Conservation (phyloP, 768 basidiomycete genomes). For the Ephemerocybe angulata region DNA sequence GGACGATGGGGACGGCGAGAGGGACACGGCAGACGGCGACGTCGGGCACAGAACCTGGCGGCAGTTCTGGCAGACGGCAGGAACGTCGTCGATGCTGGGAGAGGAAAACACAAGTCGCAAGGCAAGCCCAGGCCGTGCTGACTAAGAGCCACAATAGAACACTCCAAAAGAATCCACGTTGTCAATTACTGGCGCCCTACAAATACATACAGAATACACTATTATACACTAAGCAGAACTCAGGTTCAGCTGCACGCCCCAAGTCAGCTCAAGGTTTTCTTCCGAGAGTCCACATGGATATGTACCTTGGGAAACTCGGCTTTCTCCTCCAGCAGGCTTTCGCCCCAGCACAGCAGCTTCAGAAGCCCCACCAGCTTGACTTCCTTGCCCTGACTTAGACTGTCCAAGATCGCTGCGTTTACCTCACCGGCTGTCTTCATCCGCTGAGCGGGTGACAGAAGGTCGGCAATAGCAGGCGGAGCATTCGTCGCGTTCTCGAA, state of each 20-base stretch:
- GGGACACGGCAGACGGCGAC: background rate
- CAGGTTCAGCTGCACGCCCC: conserved; percentile 26
- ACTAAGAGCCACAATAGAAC: conserved; percentile 20
- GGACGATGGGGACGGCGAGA: background rate
- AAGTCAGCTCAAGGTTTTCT: conserved; percentile 13
- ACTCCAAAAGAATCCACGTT: conserved; percentile 22
- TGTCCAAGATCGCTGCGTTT: conserved; percentile 92
- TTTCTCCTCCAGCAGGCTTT: conserved; percentile 69
- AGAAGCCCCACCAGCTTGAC: conserved; percentile 83
- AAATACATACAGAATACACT: conserved; percentile 9
- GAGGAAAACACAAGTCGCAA: conserved; percentile 8
- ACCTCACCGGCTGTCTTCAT: conserved; percentile 95
- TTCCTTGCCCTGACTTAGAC: conserved; percentile 87
- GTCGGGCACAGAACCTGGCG: background rate
- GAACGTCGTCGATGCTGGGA: conserved; percentile 9
- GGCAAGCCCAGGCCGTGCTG: conserved; percentile 23
- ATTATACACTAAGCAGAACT: background rate
- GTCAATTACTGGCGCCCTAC: conserved; percentile 6
- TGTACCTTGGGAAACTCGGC: conserved; percentile 76
- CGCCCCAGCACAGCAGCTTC: conserved; percentile 86
- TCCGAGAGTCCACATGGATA: conserved; percentile 15
- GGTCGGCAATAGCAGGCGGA: conserved; percentile 67
- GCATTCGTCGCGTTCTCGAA: conserved; percentile 63
- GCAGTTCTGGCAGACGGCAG: conserved; percentile 9
- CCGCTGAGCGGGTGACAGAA: conserved; percentile 83